Conservation (phyloP, 2,329 filamentous ascomycete genomes). For the Fusarium decemcellulare region DNA sequence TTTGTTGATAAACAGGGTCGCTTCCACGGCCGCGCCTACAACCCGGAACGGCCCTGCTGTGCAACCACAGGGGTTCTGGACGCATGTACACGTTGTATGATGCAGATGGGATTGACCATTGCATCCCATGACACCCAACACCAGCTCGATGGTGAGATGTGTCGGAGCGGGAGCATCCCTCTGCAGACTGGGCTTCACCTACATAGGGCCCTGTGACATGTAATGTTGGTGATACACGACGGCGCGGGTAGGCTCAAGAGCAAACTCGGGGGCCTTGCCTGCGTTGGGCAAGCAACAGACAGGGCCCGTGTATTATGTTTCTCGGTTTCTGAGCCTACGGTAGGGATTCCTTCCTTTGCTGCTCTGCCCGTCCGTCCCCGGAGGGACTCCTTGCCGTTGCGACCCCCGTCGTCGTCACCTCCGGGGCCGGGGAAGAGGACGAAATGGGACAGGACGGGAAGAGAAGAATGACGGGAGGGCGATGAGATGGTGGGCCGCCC, state of each 20-base stretch:
- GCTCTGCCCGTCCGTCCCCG: slow-evolving; percentile 38
- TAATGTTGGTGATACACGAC: slow-evolving; percentile 35
- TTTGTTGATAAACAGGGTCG: slow-evolving; percentile 38
- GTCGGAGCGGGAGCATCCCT: slow-evolving; percentile 30
- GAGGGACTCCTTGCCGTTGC: slow-evolving; percentile 40
- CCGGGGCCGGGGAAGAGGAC: slow-evolving; percentile 34
- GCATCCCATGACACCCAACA: slow-evolving; percentile 34
- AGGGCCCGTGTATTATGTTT: slow-evolving; percentile 42
- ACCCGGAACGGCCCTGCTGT: slow-evolving; percentile 34
- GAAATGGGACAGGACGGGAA: slow-evolving; percentile 14
- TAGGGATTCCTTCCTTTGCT: slow-evolving; percentile 36
- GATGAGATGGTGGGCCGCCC: slow-evolving; percentile 22
- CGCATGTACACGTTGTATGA: slow-evolving; percentile 35
- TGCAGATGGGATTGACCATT: slow-evolving; percentile 36
- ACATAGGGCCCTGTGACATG: slow-evolving; percentile 31
- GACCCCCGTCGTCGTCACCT: slow-evolving; percentile 40
- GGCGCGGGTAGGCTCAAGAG: slow-evolving; percentile 37
- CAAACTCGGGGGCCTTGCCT: slow-evolving; percentile 34
- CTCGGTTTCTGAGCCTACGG: slow-evolving; percentile 34
- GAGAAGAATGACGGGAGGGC: slow-evolving; percentile 1
- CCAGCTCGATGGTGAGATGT: slow-evolving; percentile 40
- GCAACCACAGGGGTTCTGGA: slow-evolving; percentile 30
- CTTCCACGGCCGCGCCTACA: slow-evolving; percentile 34
- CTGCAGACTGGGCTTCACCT: slow-evolving; percentile 9
- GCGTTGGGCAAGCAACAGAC: slow-evolving; percentile 47